Base-by-base conservation (phyloP, 177 flowering plant species). In the Vitis hybrid region DNA sequence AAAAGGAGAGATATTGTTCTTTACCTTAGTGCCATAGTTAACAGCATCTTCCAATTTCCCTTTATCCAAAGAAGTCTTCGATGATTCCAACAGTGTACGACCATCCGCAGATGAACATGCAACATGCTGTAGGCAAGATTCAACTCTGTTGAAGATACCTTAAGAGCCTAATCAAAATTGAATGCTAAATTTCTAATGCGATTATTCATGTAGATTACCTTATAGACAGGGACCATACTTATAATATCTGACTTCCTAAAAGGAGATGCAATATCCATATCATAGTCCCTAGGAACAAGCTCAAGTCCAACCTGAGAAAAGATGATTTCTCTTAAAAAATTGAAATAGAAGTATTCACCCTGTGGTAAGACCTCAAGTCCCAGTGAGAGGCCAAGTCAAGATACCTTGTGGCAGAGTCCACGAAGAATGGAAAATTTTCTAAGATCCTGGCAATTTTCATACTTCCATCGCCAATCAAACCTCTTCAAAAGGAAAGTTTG, bases 91-190 rank as follows among this genome's bases (percentile, higher is more conserved):
- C 48, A 94, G 77, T 4, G 93, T 86, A 23, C 97, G 91, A 39
- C 98, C 98, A 84, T 94, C 98, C 2, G 98, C 98, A 67, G 98
- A 90, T 60, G 98, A 94, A 76, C 98, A 94, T 64, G 97, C 93
- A 70, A 86, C 97, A 81, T 94, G 97, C 97, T 94, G 88, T 51
- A 70, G 51, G 39, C 62, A 75, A 67, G 55, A 63, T 58, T 18
- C n/a, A 55, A 18, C 60, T 61, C 11, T 60, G 65, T 76, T 63
- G 74, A 75, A 67, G 59, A 39, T 52, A 66, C 70, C 51, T 17
- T 34, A 70, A 71, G 48, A 19, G 66, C 15, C 52, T 7, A 52
- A 21, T 49, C 50, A 71, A 50, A 64, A 52, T 48, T 63, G 51
- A 70, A 68, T 54, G 17, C 23, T 5, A 13, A 68, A 19, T 59